These are phyloP conservation scores for Penicillium italicum DNA, from an alignment of 2,329 filamentous ascomycete species.

Conservation along the genomic window DNA sequence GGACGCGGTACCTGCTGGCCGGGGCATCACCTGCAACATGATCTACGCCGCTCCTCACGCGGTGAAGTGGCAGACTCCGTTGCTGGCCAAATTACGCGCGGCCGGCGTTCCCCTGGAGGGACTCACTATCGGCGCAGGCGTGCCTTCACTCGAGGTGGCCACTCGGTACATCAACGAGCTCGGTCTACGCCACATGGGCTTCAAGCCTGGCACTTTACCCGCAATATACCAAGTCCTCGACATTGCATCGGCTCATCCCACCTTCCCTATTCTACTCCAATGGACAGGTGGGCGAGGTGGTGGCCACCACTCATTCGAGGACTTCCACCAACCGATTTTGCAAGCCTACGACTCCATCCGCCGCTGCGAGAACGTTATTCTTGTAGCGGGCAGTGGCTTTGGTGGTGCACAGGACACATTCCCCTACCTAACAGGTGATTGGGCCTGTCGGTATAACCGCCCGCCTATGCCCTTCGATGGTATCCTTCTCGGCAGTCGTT, in stretches of 20 bases:
- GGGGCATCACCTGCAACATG: conserved; percentile 83
- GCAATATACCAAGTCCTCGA: conserved; percentile 78
- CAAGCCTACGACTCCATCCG: conserved; percentile 51
- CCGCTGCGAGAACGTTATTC: conserved; percentile 60
- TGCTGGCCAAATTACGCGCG: conserved; percentile 59
- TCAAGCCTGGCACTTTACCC: conserved; percentile 87
- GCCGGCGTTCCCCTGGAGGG: conserved; percentile 49
- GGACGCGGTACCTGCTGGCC: conserved; percentile 56
- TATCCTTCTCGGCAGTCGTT: conserved; percentile 82
- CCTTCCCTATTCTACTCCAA: conserved; percentile 82
- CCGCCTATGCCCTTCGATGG: conserved; percentile 85
- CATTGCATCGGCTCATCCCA: conserved; percentile 85
- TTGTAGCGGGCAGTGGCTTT: conserved; percentile 86
- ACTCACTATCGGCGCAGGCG: conserved; percentile 86
- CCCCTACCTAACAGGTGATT: conserved; percentile 73
- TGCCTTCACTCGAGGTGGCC: conserved; percentile 87
- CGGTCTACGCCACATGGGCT: conserved; percentile 85
- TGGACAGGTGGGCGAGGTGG: conserved; percentile 93
- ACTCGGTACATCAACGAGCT: conserved; percentile 92
- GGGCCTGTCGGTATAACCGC: too few species aligned
- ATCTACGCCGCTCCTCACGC: conserved; percentile 88
- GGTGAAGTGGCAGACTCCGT: conserved; percentile 89
- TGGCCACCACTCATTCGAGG: conserved; percentile 89
- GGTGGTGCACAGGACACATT: conserved; percentile 87
- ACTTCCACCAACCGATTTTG: conserved; percentile 87